Conservation (phyloP, 2,329 filamentous ascomycete genomes). For the Ophiognomonia clavigignenti-juglandacearum region DNA sequence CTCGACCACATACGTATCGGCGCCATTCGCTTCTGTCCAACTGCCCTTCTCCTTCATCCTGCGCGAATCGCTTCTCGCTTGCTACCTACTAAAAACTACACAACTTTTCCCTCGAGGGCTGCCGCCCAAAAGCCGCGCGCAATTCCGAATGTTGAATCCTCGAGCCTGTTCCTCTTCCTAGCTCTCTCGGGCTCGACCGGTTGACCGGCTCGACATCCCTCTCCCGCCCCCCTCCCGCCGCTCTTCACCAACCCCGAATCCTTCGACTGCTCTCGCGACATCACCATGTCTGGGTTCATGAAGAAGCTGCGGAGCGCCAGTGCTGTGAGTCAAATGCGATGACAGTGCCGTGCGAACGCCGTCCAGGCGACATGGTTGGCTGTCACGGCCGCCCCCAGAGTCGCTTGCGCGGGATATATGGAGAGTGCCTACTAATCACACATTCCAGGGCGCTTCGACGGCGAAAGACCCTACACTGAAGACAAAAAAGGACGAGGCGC, state of each 20-base stretch:
- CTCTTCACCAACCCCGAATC: not conserved
- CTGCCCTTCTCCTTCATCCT: not conserved
- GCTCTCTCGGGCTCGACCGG: conserved; percentile 13
- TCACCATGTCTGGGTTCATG: conserved; percentile 51
- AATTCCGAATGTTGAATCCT: conserved; percentile 15
- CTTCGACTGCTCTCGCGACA: not conserved
- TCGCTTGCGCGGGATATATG: conserved; percentile 9
- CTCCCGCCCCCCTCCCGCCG: not conserved
- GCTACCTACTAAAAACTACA: too few species aligned
- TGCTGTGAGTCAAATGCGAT: conserved; percentile 40
- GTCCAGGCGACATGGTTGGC: not conserved
- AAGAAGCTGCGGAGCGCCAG: conserved; percentile 53
- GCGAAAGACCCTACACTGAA: conserved; percentile 33
- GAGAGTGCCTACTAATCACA: not conserved
- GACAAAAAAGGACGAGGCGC: conserved; percentile 52
- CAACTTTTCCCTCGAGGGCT: conserved; percentile 2
- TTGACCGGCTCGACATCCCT: conserved; percentile 10
- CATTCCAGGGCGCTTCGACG: conserved; percentile 37
- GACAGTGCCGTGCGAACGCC: conserved; percentile 2
- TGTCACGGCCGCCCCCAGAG: not conserved
- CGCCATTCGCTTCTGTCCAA: not conserved
- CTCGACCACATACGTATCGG: not conserved
- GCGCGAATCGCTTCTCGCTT: not conserved
- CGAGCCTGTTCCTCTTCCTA: conserved; percentile 7
- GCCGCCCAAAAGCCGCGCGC: conserved; percentile 5